Base-by-base conservation (phyloP, 345 rosid genomes). In the Pugionium dolabratum region DNA sequence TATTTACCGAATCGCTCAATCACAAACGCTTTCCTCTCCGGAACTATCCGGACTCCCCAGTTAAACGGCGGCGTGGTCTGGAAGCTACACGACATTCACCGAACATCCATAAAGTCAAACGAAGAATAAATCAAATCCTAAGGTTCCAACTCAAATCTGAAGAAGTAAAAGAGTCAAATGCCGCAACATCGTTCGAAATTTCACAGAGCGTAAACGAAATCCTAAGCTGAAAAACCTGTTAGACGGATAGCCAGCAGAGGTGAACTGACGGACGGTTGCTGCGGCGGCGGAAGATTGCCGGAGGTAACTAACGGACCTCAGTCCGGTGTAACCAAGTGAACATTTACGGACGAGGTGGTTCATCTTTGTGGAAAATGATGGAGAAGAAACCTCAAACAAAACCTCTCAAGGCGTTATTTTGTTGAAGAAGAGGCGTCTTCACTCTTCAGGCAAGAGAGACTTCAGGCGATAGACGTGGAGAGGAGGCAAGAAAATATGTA, bases 1-100 rank as follows among this genome's bases (percentile, higher is more conserved):
- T 86, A 94, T 76, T 81, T 94, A 35, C 97, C 99, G 4, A 90
- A 94, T 46, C 98, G 81, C 78, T 94, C 99, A 0, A 94, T 81
- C 61, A 94, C 99, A 56, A 11, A 90, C 2, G 99, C 99, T 54
- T 74, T 88, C 82, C 84, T 85, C 79, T 94, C 95, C 34, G 99
- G 97, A 62, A 94, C 99, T 0, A 90, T 84, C 10, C 92, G 83
- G 3, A 94, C 7, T 2, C 99, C 99, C 96, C 96, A 94, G 33
- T 94, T 94, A 29, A 84, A 66, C 6, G 97, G 99, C 6, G 97
- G 92, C 7, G 75, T 37, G 7, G 79, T 77, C 57, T 93, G 96
- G 59, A 83, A 83, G 56, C 93, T 88, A 65, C 18, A 44, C 30
- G 5, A 63, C 39, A 63, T 45, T 25, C 28, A 54, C 34, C 47